These are phyloP conservation scores for Sordariomycetes sp. DNA, from an alignment of 2,329 filamentous ascomycete species.

Conservation along the genomic window DNA sequence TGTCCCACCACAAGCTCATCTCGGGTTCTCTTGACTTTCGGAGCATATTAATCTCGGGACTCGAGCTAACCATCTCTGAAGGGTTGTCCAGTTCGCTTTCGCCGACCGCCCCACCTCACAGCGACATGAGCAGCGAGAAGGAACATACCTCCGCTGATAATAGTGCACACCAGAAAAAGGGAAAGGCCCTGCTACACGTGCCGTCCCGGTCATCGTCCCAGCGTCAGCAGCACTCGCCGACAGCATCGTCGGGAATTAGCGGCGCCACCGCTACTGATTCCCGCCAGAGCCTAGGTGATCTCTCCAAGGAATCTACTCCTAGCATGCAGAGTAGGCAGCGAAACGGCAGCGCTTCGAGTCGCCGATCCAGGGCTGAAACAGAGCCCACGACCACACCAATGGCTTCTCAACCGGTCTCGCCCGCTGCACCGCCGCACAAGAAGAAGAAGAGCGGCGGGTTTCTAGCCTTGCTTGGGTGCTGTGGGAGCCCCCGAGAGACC, in stretches of 20 bases:
- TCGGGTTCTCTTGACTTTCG: background rate
- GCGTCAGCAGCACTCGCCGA: slow-evolving; percentile 47
- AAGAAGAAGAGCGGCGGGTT: slow-evolving; percentile 47
- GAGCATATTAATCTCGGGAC: background rate
- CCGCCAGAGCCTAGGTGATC: slow-evolving; percentile 50
- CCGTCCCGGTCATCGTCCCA: slow-evolving; percentile 54
- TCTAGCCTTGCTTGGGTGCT: slow-evolving; percentile 55
- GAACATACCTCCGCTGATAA: slow-evolving; percentile 29
- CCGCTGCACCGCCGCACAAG: slow-evolving; percentile 32
- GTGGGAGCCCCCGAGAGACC: slow-evolving; percentile 50
- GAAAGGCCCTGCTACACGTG: slow-evolving; percentile 33
- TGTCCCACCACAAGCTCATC: background rate
- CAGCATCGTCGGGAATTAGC: slow-evolving; percentile 49
- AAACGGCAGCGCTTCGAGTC: slow-evolving; percentile 60
- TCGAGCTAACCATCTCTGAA: background rate
- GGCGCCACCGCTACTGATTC: slow-evolving; percentile 48
- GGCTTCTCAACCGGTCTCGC: slow-evolving; percentile 41
- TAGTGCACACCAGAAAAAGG: slow-evolving; percentile 35
- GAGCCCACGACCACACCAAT: slow-evolving; percentile 37
- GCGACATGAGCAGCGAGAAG: slow-evolving; percentile 27
- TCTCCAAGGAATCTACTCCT: slow-evolving; percentile 54
- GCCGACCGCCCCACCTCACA: background rate
- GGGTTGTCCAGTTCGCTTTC: background rate
- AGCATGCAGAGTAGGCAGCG: slow-evolving; percentile 53
- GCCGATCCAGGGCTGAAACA: slow-evolving; percentile 44